Conservation (phyloP, 305 asterid genomes). For the Striga hermonthica region DNA sequence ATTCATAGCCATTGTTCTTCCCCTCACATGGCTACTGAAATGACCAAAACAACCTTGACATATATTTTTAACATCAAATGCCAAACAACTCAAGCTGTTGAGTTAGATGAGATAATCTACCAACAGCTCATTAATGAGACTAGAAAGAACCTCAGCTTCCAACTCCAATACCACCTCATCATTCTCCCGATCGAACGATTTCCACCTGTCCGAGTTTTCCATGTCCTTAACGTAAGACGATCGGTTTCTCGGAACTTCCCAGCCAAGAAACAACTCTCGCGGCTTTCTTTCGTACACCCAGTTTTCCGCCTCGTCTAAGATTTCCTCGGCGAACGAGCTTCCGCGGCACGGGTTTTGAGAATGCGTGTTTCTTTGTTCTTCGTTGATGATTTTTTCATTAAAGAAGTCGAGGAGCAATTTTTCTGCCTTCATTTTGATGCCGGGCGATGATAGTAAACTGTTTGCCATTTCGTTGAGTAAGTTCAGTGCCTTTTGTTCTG, state of each 20-base stretch:
- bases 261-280: slow-evolving; percentile 31
- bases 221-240: slow-evolving; percentile 47
- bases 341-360: not conserved
- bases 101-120: slow-evolving; percentile 31
- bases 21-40: slow-evolving; percentile 19
- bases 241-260: slow-evolving; percentile 46
- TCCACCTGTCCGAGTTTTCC: slow-evolving; percentile 57
- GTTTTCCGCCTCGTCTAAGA: slow-evolving; percentile 36
- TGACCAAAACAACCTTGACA: slow-evolving; percentile 38
- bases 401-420: slow-evolving; percentile 53
- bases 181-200: slow-evolving; percentile 36
- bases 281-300: slow-evolving; percentile 47
- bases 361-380: not conserved
- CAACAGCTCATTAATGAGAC: slow-evolving; percentile 47
- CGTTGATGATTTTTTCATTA: slow-evolving; percentile 30
- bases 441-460: slow-evolving; percentile 36
- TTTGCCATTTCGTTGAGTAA: slow-evolving; percentile 40
- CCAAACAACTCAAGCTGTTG: not conserved
- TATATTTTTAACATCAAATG: not conserved
- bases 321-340: slow-evolving; percentile 20
- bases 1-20: slow-evolving; percentile 16
- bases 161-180: slow-evolving; percentile 44
- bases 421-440: slow-evolving; percentile 34
- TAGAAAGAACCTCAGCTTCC: slow-evolving; percentile 48
- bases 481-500: slow-evolving; percentile 34